A percentile compares a stretch with the other conserved stretches of the same genome.
phyloP scores from a whole-genome alignment of 2,329 filamentous ascomycete genomes.

The Fusarium sp. region DNA sequence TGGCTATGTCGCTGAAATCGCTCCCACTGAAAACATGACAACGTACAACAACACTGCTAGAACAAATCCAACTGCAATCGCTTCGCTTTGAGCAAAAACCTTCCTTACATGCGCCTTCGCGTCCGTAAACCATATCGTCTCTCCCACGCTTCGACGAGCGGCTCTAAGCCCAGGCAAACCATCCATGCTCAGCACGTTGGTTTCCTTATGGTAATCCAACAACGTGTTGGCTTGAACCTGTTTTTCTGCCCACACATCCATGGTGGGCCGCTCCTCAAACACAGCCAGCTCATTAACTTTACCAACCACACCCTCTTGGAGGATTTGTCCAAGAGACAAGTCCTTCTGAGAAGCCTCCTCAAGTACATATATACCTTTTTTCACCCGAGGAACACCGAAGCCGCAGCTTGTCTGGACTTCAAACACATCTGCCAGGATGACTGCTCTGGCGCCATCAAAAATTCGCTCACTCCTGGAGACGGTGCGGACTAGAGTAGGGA shows the following conservation, averaged over 20 bases:
- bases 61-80: conserved; percentile 51
- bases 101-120: conserved; percentile 45
- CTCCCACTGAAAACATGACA: conserved; percentile 43
- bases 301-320: conserved; percentile 43
- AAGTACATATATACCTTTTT: conserved; percentile 54
- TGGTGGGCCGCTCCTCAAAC: conserved; percentile 67
- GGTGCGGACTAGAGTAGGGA: conserved; percentile 61
- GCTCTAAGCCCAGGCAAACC: conserved; percentile 68
- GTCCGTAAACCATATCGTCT: conserved; percentile 61
- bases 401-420: conserved; percentile 77
- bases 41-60: conserved; percentile 50
- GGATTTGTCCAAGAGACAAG: conserved; percentile 42
- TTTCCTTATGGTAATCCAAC: conserved; percentile 66
- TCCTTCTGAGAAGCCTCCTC: conserved; percentile 38
- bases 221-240: conserved; percentile 63
- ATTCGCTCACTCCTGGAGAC: conserved; percentile 53
- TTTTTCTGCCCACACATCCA: conserved; percentile 65
- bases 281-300: conserved; percentile 55
- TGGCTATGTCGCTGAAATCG: conserved; percentile 38
- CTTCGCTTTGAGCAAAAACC: conserved; percentile 50
- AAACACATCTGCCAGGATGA: conserved; percentile 72
- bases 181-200: conserved; percentile 69
- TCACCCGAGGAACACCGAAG: conserved; percentile 70
- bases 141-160: conserved; percentile 63
- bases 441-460: conserved; percentile 67